A percentile compares a stretch with the other conserved stretches of the same genome.
Evolutionary conservation across 1,139 yeast genomes (phyloP).

Genomic region (Zhuliangozyma parablackwelliae): DNA sequence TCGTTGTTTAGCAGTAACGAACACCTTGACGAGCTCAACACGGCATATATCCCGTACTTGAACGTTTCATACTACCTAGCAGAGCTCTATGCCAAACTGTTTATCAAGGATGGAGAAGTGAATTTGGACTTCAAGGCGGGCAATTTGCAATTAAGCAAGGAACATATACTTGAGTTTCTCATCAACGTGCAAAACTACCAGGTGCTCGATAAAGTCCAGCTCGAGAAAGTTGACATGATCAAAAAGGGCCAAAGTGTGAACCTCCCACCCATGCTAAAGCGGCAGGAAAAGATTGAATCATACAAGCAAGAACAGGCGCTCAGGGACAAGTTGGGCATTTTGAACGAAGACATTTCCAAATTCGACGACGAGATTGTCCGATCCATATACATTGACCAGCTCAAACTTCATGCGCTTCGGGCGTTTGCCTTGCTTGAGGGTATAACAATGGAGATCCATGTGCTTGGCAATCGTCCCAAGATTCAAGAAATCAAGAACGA

Average conservation of each 20-base stretch:
- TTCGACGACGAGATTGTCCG: conserved; percentile 63
- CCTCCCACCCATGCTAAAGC: conserved; percentile 46
- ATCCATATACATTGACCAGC: conserved; percentile 49
- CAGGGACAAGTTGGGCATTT: conserved; percentile 31
- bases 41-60: conserved; percentile 52
- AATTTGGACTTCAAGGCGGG: conserved; percentile 25
- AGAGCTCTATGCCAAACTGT: conserved; percentile 16
- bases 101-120: conserved; percentile 7
- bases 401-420: conserved; percentile 48
- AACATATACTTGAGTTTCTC: conserved; percentile 43
- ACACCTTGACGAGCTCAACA: conserved; percentile 50
- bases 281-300: conserved; percentile 71
- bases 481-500: conserved; percentile 12
- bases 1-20: conserved; percentile 63
- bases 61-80: conserved; percentile 52
- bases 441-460: conserved; percentile 53
- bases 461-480: conserved; percentile 40
- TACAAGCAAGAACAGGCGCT: conserved; percentile 59
- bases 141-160: conserved; percentile 39
- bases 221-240: conserved; percentile 34
- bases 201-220: conserved; percentile 37
- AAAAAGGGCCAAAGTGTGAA: conserved; percentile 28
- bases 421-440: conserved; percentile 53
- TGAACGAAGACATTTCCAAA: conserved; percentile 27
- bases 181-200: conserved; percentile 33